These are phyloP conservation scores for Asterella californica DNA, from an alignment of 225 moss, liverwort and hornwort genomes.

Conservation along the genomic window DNA sequence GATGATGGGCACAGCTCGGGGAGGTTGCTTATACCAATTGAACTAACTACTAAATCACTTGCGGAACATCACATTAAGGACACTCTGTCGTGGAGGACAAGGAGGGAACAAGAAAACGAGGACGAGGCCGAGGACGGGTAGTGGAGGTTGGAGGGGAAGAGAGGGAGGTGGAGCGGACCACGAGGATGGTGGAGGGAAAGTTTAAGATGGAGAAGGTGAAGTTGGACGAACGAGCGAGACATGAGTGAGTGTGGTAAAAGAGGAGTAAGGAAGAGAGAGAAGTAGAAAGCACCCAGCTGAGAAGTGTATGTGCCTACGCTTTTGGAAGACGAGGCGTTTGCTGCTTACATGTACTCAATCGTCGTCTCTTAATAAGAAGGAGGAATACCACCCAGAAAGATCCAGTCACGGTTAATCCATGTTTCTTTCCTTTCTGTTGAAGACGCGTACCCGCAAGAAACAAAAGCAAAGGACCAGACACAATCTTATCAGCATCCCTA, in stretches of 20 bases:
- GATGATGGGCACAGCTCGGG: background rate
- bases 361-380: background rate
- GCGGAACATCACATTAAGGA: too few relatives aligned
- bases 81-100: conserved; percentile 15
- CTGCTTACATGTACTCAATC: background rate
- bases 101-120: conserved; percentile 9
- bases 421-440: background rate
- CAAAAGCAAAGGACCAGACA: background rate
- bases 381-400: background rate
- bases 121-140: background rate
- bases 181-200: background rate
- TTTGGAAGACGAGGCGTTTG: background rate
- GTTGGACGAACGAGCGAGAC: background rate
- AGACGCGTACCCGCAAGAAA: background rate
- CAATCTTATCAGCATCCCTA: conserved; percentile 15
- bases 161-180: background rate
- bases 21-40: background rate
- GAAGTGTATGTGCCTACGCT: background rate
- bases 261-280: background rate
- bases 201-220: background rate
- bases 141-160: background rate
- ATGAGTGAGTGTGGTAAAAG: background rate
- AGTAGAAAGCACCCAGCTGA: background rate
- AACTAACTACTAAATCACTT: background rate
- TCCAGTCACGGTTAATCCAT: background rate